phyloP scores from a whole-genome alignment of 345 rosid species.

The Populus deltoides region DNA sequence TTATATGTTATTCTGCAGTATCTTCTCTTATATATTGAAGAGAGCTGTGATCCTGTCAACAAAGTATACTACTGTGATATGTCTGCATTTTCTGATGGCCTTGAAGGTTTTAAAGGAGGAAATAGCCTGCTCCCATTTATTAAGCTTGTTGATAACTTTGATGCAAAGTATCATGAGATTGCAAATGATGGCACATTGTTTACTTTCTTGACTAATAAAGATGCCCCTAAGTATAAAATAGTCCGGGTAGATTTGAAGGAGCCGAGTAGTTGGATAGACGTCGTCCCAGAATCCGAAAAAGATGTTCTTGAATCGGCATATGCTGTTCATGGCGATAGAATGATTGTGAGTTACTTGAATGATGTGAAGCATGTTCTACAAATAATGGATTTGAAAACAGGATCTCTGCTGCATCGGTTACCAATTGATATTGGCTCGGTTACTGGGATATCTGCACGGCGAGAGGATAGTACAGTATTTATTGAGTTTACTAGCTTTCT shows the following conservation, averaged over 20 bases:
- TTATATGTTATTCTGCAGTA: slow-evolving; percentile 48
- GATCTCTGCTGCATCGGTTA: slow-evolving; percentile 64
- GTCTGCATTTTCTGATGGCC: slow-evolving; percentile 59
- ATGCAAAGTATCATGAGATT: slow-evolving; percentile 53
- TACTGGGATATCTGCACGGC: slow-evolving; percentile 55
- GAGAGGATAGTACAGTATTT: slow-evolving; percentile 56
- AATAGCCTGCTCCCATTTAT: slow-evolving; percentile 58
- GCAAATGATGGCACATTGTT: slow-evolving; percentile 75
- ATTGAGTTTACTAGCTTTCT: slow-evolving; percentile 80
- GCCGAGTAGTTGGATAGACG: slow-evolving; percentile 71
- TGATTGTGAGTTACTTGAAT: slow-evolving; percentile 79
- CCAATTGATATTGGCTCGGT: slow-evolving; percentile 85
- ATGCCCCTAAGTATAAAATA: slow-evolving; percentile 80
- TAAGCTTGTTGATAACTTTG: slow-evolving; percentile 71
- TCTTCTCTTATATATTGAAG: slow-evolving; percentile 49
- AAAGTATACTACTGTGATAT: slow-evolving; percentile 72
- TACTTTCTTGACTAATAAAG: slow-evolving; percentile 75
- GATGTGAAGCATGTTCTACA: slow-evolving; percentile 79
- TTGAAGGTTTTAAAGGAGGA: slow-evolving; percentile 57
- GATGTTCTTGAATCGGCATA: slow-evolving; percentile 75
- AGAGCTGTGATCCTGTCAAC: slow-evolving; percentile 79
- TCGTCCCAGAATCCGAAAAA: slow-evolving; percentile 66
- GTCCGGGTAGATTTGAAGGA: slow-evolving; percentile 74
- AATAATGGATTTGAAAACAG: slow-evolving; percentile 74
- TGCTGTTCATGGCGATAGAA: slow-evolving; percentile 61